Evolutionary conservation across 768 basidiomycete genomes (phyloP), one percentile per base, ranked within the genome.

Genomic region (Brasilioporus rufonigricans): DNA sequence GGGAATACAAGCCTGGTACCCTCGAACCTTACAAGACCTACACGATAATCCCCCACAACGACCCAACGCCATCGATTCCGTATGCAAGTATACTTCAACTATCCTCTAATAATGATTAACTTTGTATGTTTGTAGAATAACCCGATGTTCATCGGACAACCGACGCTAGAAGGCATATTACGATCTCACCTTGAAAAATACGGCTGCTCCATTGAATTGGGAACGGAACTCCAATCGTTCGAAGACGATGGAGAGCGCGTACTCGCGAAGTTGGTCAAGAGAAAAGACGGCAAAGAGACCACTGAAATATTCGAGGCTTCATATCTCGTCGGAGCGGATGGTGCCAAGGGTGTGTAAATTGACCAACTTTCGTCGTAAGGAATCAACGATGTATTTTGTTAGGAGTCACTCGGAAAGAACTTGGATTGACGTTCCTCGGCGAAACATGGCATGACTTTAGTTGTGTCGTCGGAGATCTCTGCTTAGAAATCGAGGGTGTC

Each of bases 161-260:
- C 66, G 2, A 14, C 13, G 4, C 45, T 67, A 6, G 78, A 80
- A 56, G 66, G 58, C 0, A 58, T 65, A 29, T 19, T 61, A 3
- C 46, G 62, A 33, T 47, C 46, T 27, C 63, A 60, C 41, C 53
- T 68, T 19, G 60, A 60, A 29, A 62, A 61, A 10, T 53, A 61
- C 8, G 60, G 57, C 0, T 71, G 70, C 47, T 39, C 38, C 14
- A 70, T 81, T 14, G 79, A 83, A 56, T 50, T 75, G n/a, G 75
- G 73, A 16, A 77, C 76, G 1, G 77, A 78, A 52, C 71, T 83
- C 9, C 38, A 62, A n/a, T 75, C 75, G 0, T 76, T 83, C 41
- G 65, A 72, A 47, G 76, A 81, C 52, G 57, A 60, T 10, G 64
- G 66, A 2, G 68, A 72, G 31, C 56, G 56, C 29, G 75, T 81